Evolutionary conservation across 805 yeast genomes (phyloP).

Genomic region (Candida corydali): DNA sequence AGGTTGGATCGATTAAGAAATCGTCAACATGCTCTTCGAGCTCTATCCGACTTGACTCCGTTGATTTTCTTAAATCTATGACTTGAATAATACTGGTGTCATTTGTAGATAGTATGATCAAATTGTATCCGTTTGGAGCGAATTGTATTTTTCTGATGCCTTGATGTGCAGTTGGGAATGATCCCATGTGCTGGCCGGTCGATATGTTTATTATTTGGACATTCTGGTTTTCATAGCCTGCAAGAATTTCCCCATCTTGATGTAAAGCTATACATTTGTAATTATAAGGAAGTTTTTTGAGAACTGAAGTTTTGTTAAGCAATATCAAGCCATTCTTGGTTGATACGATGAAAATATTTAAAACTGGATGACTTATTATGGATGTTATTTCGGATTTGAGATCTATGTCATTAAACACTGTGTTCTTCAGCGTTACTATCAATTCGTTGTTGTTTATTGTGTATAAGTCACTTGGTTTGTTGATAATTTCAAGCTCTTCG

Average conservation of each 20-base stretch:
- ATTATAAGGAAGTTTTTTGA: background rate
- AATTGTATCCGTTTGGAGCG: constrained; percentile 65
- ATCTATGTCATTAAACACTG: background rate
- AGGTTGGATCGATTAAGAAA: constrained; percentile 33
- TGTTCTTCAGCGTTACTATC: background rate
- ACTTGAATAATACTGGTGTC: constrained; percentile 27
- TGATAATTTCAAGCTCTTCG: background rate
- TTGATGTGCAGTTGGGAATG: constrained; percentile 23
- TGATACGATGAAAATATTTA: constrained; percentile 26
- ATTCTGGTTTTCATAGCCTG: constrained; percentile 29
- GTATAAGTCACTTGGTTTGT: background rate
- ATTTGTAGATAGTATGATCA: constrained; percentile 31
- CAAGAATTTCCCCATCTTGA: constrained; percentile 47
- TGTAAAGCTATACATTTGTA: constrained; percentile 29
- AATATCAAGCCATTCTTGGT: constrained; percentile 20
- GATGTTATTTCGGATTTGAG: constrained; percentile 1
- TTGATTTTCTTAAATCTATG: constrained; percentile 47
- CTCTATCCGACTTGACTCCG: constrained; percentile 22
- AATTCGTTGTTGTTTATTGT: constrained; percentile 1
- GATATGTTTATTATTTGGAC: constrained; percentile 39
- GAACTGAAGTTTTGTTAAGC: constrained; percentile 8
- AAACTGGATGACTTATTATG: constrained; percentile 30
- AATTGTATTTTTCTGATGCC: constrained; percentile 38
- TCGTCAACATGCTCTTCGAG: constrained; percentile 16
- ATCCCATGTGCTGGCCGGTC: constrained; percentile 26